phyloP scores from a whole-genome alignment of 345 rosid species.

The Orychophragmus violaceus region DNA sequence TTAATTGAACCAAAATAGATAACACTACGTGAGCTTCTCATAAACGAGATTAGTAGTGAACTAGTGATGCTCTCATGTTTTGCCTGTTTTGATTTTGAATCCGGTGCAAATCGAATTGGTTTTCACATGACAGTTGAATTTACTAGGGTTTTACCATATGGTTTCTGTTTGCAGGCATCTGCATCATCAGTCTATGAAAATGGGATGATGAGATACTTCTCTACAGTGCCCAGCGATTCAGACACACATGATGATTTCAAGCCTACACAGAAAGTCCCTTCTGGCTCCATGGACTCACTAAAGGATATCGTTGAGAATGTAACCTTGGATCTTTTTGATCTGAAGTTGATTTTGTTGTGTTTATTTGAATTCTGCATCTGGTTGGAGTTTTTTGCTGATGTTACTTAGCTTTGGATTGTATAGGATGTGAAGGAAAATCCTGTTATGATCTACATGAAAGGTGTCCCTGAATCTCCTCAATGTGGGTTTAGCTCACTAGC shows the following conservation, averaged over 20 bases:
- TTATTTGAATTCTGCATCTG: background rate
- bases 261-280: constrained; percentile 48
- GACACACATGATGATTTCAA: constrained; percentile 85
- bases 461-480: constrained; percentile 83
- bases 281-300: constrained; percentile 42
- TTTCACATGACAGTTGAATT: no score
- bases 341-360: no score
- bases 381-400: background rate
- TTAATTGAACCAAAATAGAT: background rate
- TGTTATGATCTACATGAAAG: constrained; percentile 94
- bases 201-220: constrained; percentile 45
- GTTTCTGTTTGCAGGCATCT: constrained; percentile 38
- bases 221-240: constrained; percentile 58
- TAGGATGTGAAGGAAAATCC: constrained; percentile 92
- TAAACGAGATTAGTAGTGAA: background rate
- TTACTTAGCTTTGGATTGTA: constrained; percentile 16
- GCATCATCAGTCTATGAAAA: constrained; percentile 32
- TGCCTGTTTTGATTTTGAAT: background rate
- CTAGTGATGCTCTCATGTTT: background rate
- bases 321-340: constrained; percentile 3
- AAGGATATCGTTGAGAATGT: constrained; percentile 80
- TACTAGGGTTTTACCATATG: background rate
- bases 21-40: background rate
- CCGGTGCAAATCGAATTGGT: background rate
- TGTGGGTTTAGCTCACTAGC: constrained; percentile 96